Evolutionary conservation across 2,329 filamentous ascomycete genomes (phyloP).

Genomic region (Penicillium thymicola): DNA sequence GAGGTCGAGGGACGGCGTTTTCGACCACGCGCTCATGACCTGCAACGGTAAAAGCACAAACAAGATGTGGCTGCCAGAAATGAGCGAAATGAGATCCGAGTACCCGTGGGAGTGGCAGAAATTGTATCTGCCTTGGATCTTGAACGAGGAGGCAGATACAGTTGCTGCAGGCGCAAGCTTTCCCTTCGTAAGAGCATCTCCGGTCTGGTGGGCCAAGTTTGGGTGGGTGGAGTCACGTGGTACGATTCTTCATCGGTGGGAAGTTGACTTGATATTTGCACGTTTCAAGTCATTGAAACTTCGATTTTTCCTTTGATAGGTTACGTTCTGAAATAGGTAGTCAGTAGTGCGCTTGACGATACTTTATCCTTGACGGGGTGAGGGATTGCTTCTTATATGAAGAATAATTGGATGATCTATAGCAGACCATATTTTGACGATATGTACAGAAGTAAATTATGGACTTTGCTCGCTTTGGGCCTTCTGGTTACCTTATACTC

Average conservation of each 20-base stretch:
- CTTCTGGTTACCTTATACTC: not conserved
- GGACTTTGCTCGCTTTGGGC: not conserved
- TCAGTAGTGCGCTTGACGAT: not conserved
- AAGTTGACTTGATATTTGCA: not conserved
- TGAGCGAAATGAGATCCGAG: slow-evolving; percentile 1
- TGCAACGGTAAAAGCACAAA: slow-evolving; percentile 4
- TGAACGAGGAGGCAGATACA: slow-evolving; percentile 11
- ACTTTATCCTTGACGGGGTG: not conserved
- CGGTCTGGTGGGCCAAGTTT: slow-evolving; percentile 8
- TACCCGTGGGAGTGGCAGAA: not conserved
- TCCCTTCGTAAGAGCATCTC: slow-evolving; percentile 9
- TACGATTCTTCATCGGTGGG: not conserved
- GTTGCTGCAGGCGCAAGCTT: slow-evolving; percentile 12
- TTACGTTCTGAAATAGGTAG: not conserved
- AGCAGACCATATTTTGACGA: not conserved
- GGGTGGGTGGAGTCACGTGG: slow-evolving; percentile 6
- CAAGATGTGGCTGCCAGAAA: not conserved
- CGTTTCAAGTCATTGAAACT: not conserved
- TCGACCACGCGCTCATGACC: slow-evolving; percentile 13
- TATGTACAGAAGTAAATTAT: not conserved
- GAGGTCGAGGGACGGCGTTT: slow-evolving; percentile 13
- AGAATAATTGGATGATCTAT: not conserved
- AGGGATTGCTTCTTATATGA: not conserved
- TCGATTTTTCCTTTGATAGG: not conserved
- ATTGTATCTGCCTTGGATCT: slow-evolving; percentile 11